Conservation (phyloP, 768 basidiomycete genomes). For the Leccinum fibrillosum region DNA sequence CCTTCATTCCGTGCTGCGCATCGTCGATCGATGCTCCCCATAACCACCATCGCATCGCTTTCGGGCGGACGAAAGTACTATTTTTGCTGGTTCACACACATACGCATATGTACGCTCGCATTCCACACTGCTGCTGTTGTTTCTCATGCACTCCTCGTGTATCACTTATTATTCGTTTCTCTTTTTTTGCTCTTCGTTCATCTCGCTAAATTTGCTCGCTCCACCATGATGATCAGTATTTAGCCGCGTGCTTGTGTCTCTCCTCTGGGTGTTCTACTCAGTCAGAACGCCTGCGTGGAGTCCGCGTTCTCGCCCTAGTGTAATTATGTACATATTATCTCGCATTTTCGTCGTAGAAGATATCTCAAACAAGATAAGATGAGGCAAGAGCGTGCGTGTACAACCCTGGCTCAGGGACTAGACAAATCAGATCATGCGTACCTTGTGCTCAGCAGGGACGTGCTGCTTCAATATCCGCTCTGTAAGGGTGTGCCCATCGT, state of each 20-base stretch:
- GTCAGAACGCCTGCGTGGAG: slow-evolving; percentile 2
- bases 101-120: slow-evolving; percentile 5
- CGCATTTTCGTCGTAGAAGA: no score
- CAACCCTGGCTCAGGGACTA: no score
- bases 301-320: not conserved
- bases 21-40: slow-evolving; percentile 14
- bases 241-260: not conserved
- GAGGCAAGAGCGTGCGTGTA: no score
- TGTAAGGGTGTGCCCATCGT: slow-evolving; percentile 75
- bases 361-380: no score
- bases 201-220: not conserved
- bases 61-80: not conserved
- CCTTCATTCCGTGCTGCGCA: not conserved
- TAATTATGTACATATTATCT: not conserved
- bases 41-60: not conserved
- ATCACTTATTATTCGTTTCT: slow-evolving; percentile 1
- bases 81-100: not conserved
- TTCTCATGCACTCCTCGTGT: slow-evolving; percentile 2
- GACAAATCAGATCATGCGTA: slow-evolving; percentile 18
- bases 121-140: slow-evolving; percentile 2
- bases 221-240: not conserved
- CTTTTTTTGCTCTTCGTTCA: not conserved
- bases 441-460: slow-evolving; percentile 69
- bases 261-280: not conserved
- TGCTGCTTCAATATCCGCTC: slow-evolving; percentile 71